Evolutionary conservation across 1,139 yeast species (phyloP).

Genomic region (Kodamaea arcana): DNA sequence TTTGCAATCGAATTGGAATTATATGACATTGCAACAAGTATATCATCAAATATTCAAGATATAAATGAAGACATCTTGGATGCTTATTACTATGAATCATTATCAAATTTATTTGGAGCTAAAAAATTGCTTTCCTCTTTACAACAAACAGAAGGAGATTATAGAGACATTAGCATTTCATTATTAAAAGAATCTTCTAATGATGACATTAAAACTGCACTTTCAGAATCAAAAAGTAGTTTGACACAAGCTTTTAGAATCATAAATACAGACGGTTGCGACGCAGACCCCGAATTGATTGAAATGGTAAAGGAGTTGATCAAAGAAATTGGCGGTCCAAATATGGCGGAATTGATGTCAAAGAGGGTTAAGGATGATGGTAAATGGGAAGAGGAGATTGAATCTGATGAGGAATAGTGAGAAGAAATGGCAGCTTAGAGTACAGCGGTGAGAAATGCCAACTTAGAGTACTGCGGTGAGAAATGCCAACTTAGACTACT

Average conservation of each 20-base stretch:
- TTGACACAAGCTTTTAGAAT: slow-evolving; percentile 55
- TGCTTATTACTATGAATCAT: slow-evolving; percentile 75
- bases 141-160: slow-evolving; percentile 32
- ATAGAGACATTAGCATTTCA: slow-evolving; percentile 43
- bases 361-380: slow-evolving; percentile 40
- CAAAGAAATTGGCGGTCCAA: slow-evolving; percentile 57
- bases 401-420: slow-evolving; percentile 17
- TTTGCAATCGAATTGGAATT: slow-evolving; percentile 74
- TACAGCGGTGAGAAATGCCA: no score
- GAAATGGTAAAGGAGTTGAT: slow-evolving; percentile 50
- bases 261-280: slow-evolving; percentile 40
- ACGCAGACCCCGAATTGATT: slow-evolving; percentile 52
- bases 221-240: slow-evolving; percentile 49
- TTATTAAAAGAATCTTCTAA: slow-evolving; percentile 16
- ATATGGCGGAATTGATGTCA: slow-evolving; percentile 45
- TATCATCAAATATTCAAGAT: slow-evolving; percentile 61
- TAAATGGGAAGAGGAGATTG: slow-evolving; percentile 46
- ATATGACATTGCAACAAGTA: slow-evolving; percentile 60
- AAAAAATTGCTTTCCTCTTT: slow-evolving; percentile 30
- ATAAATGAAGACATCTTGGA: slow-evolving; percentile 83
- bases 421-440: no score
- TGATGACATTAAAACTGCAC: slow-evolving; percentile 26
- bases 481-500: no score
- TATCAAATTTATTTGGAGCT: slow-evolving; percentile 61
- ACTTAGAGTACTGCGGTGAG: no score